phyloP scores from a whole-genome alignment of 148 eudicot genomes.

The Amaranthus palmeri region DNA sequence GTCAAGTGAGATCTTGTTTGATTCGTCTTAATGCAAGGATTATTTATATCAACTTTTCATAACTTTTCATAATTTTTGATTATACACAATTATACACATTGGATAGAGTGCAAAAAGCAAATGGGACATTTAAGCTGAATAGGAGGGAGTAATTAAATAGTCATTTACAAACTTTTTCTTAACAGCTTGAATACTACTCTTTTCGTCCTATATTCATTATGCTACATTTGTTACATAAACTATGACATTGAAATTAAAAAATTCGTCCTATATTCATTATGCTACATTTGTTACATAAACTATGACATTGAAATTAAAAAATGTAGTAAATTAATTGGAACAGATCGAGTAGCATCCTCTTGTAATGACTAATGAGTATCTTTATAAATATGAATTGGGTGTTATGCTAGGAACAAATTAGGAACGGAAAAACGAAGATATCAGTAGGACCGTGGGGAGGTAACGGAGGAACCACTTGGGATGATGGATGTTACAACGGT shows the following conservation, averaged over 20 bases:
- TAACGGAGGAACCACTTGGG: constrained; percentile 54
- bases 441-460: constrained; percentile 65
- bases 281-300: neutral
- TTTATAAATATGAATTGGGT: neutral
- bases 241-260: neutral
- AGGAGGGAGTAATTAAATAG: no score
- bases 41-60: no score
- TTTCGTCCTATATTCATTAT: neutral
- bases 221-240: neutral
- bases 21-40: no score
- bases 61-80: no score
- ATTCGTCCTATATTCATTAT: neutral
- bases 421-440: constrained; percentile 26
- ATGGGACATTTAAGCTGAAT: no score
- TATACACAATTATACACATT: no score
- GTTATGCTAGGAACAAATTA: constrained; percentile 21
- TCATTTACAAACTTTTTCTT: no score
- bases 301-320: neutral
- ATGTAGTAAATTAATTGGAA: neutral
- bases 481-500: constrained; percentile 49
- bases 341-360: no score
- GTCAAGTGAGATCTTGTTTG: no score
- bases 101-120: no score
- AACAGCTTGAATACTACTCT: no score
- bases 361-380: no score